Percentiles rank a stretch among this genome's conserved stretches.
These are phyloP conservation scores for Glomus cerebriforme DNA, from an alignment of 192 early-diverging fungal genomes.

Conservation along the genomic window DNA sequence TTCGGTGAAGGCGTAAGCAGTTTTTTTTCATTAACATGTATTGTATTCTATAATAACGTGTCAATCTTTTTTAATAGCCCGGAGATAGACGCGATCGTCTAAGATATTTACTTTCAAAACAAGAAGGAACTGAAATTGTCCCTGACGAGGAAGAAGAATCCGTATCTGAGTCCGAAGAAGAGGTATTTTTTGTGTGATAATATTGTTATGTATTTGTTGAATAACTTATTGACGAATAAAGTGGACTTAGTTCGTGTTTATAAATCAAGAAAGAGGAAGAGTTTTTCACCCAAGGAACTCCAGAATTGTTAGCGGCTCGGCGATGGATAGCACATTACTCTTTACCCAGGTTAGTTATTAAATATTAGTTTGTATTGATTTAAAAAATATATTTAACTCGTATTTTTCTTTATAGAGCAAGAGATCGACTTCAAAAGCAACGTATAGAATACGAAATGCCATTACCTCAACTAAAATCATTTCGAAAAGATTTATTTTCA, in stretches of 20 bases:
- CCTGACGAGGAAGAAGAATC: constrained; percentile 53
- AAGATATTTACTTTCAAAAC: constrained; percentile 56
- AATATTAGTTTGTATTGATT: neutral
- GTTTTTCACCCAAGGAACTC: constrained; percentile 80
- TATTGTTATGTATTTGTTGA: constrained; percentile 10
- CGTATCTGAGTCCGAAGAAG: constrained; percentile 60
- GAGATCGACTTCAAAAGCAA: constrained; percentile 62
- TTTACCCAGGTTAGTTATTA: constrained; percentile 53
- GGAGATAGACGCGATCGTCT: constrained; percentile 31
- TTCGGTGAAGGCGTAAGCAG: constrained; percentile 89
- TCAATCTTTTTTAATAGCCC: constrained; percentile 14
- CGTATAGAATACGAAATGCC: constrained; percentile 65
- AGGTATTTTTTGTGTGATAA: constrained; percentile 36
- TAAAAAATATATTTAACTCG: neutral
- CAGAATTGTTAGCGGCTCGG: constrained; percentile 69
- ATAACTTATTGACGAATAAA: constrained; percentile 17
- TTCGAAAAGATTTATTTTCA: constrained; percentile 73
- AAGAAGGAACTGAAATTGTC: constrained; percentile 40
- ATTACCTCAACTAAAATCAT: constrained; percentile 64
- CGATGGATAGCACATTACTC: constrained; percentile 73
- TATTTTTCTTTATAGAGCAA: constrained; percentile 52
- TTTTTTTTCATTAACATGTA: neutral
- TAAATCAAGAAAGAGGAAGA: constrained; percentile 61
- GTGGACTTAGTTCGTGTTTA: constrained; percentile 30
- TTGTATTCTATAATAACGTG: neutral